These are phyloP conservation scores for Candida anglica DNA, from an alignment of 805 yeast species.

Conservation along the genomic window DNA sequence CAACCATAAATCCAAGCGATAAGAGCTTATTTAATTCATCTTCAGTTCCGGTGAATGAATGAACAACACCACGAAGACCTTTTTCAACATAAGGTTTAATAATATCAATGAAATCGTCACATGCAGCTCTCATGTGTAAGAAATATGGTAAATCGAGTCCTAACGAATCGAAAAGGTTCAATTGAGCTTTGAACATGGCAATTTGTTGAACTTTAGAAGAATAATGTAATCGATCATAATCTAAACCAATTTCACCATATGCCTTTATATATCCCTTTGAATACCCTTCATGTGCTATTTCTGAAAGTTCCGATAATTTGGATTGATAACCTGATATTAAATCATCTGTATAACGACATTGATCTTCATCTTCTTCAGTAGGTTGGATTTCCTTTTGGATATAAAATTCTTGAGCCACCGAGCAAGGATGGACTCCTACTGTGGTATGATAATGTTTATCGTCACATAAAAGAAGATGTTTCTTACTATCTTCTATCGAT, in stretches of 20 bases:
- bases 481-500: constrained; percentile 58
- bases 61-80: constrained; percentile 68
- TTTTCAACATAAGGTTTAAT: constrained; percentile 57
- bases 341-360: constrained; percentile 31
- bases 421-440: constrained; percentile 95
- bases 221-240: constrained; percentile 83
- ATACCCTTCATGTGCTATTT: constrained; percentile 46
- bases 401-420: constrained; percentile 50
- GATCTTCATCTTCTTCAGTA: constrained; percentile 6
- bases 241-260: constrained; percentile 94
- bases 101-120: constrained; percentile 69
- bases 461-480: constrained; percentile 56
- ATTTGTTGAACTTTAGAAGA: constrained; percentile 67
- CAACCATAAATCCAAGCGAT: constrained; percentile 60
- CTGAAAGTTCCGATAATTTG: constrained; percentile 47
- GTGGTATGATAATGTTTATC: constrained; percentile 51
- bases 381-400: constrained; percentile 8
- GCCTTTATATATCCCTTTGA: constrained; percentile 60
- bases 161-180: constrained; percentile 52
- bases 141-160: constrained; percentile 67
- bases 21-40: constrained; percentile 60
- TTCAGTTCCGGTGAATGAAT: constrained; percentile 85
- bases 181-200: constrained; percentile 66
- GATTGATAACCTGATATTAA: constrained; percentile 21
- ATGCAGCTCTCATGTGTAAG: constrained; percentile 84